phyloP scores from a whole-genome alignment of 305 asterid species.

The Solanum aculeatissimum region DNA sequence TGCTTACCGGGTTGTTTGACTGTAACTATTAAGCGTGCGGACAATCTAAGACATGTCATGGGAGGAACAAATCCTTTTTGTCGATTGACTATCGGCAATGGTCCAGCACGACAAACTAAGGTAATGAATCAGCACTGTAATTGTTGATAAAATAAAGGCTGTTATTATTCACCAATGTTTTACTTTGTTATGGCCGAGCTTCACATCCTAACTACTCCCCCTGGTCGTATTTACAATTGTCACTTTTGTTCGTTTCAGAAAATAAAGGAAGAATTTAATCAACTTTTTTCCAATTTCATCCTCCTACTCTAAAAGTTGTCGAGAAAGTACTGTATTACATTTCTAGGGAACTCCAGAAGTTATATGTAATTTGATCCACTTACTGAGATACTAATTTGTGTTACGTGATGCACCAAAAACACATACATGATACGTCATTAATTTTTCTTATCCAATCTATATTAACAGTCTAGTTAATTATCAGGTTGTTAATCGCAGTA shows the following conservation, averaged over 20 bases:
- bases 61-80: constrained; percentile 91
- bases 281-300: not conserved
- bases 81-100: constrained; percentile 89
- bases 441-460: not conserved
- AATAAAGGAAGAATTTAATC: not conserved
- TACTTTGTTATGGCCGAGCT: not conserved
- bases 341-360: not conserved
- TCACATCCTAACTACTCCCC: constrained; percentile 19
- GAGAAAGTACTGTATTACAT: not conserved
- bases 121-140: constrained; percentile 11
- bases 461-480: not conserved
- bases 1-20: constrained; percentile 89
- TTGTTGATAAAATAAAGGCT: not conserved
- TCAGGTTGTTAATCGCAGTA: not conserved
- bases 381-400: not conserved
- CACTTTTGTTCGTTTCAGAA: not conserved
- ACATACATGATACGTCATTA: not conserved
- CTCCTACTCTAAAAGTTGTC: not conserved
- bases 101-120: constrained; percentile 85
- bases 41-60: constrained; percentile 89
- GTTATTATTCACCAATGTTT: not conserved
- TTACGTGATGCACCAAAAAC: not conserved
- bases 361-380: not conserved
- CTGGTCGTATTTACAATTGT: not conserved
- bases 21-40: constrained; percentile 86